These are phyloP conservation scores for Omphalotus olearius DNA, from an alignment of 1,284 basidiomycete genomes.

Conservation along the genomic window DNA sequence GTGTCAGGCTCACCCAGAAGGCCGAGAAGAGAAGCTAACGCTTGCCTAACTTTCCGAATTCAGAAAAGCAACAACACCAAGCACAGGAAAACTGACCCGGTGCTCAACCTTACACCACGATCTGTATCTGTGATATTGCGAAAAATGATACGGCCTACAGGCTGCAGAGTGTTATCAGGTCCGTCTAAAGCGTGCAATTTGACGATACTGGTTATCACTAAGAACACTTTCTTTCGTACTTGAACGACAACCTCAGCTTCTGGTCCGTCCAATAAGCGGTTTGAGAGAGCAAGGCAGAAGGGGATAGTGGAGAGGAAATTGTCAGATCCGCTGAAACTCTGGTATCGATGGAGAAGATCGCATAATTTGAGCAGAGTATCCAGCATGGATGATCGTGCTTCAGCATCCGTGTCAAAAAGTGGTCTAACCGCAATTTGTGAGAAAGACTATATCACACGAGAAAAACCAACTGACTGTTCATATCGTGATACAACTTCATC, in stretches of 20 bases:
- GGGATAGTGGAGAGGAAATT: conserved; percentile 29
- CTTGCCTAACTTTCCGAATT: conserved; percentile 32
- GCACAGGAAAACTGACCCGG: conserved; percentile 47
- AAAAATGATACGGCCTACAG: conserved; percentile 35
- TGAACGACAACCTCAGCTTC: conserved; percentile 38
- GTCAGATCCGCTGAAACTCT: conserved; percentile 17
- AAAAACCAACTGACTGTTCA: conserved; percentile 31
- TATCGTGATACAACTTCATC: conserved; percentile 34
- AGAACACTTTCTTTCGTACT: conserved; percentile 43
- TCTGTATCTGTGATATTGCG: conserved; percentile 49
- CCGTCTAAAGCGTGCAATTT: conserved; percentile 39
- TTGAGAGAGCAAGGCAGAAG: conserved; percentile 34
- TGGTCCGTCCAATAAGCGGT: conserved; percentile 42
- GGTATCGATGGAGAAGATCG: conserved; percentile 23
- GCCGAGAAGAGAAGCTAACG: conserved; percentile 45
- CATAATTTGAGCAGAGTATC: conserved; percentile 30
- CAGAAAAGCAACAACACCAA: conserved; percentile 4
- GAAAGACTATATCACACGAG: background rate
- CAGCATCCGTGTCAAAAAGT: conserved; percentile 25
- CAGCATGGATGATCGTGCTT: conserved; percentile 30
- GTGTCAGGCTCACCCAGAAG: conserved; percentile 25
- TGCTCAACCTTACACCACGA: conserved; percentile 56
- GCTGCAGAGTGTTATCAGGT: conserved; percentile 31
- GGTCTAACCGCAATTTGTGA: conserved; percentile 25
- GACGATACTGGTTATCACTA: conserved; percentile 40